Evolutionary conservation across 805 yeast species (phyloP).

Genomic region (Starmera caribaea): DNA sequence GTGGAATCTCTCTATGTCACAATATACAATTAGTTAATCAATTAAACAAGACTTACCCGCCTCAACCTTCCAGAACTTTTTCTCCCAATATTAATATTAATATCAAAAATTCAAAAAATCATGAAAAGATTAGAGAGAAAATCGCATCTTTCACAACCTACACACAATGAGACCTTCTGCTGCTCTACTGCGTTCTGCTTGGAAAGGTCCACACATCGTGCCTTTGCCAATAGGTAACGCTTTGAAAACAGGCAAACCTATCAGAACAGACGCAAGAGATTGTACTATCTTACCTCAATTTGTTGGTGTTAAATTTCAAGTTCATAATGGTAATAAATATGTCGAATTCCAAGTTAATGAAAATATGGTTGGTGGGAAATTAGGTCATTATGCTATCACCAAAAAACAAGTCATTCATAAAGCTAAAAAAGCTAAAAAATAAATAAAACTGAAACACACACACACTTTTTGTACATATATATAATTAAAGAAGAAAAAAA

Average conservation of each 20-base stretch:
- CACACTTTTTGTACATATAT: slow-evolving; percentile 1
- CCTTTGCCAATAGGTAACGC: slow-evolving; percentile 93
- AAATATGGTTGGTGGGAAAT: slow-evolving; percentile 93
- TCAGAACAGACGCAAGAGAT: slow-evolving; percentile 90
- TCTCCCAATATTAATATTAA: too few species aligned
- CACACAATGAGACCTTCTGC: slow-evolving; percentile 32
- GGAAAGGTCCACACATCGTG: slow-evolving; percentile 86
- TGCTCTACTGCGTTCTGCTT: slow-evolving; percentile 39
- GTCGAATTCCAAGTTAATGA: slow-evolving; percentile 81
- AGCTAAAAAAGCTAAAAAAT: slow-evolving; percentile 40
- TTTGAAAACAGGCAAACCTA: slow-evolving; percentile 67
- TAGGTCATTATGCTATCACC: slow-evolving; percentile 94
- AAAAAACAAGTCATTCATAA: slow-evolving; percentile 68
- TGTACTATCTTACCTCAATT: slow-evolving; percentile 94
- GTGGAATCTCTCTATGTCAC: too few species aligned
- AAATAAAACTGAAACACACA: background rate
- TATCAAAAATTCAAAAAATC: too few species aligned
- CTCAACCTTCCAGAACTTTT: too few species aligned
- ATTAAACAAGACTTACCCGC: too few species aligned
- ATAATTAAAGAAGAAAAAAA: background rate
- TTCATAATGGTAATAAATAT: slow-evolving; percentile 93
- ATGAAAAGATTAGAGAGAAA: too few species aligned
- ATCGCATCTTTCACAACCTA: too few species aligned
- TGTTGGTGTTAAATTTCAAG: slow-evolving; percentile 89
- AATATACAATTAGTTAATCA: too few species aligned